Evolutionary conservation across 2,329 filamentous ascomycete species (phyloP), one percentile per base, ranked within the genome.

Genomic region (Orbilia brochopaga): DNA sequence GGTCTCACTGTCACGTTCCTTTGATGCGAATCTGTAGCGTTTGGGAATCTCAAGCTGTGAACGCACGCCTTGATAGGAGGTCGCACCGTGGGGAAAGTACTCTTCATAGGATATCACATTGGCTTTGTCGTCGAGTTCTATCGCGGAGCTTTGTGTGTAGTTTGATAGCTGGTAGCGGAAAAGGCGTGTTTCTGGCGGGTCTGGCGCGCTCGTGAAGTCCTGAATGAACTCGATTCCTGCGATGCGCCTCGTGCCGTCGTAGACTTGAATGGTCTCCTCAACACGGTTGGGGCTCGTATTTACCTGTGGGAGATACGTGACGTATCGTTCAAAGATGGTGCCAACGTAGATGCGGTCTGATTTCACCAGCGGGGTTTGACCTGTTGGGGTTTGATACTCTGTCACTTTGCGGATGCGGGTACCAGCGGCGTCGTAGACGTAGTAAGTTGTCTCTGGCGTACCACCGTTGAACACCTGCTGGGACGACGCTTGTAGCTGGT

Each of bases 1-100:
- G 1, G 48, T 78, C 32, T 78, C 77, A 17, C 74, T 75, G 51
- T 77, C 75, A 6, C 64, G 59, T 44, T 77, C 75, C 23, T 77
- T 69, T 7, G 65, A 64, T 1, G 74, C 24, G 65, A 74, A 79
- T 1, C 77, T 73, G 64, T 78, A 79, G 23, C 69, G 69, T 11
- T 70, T 74, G 0, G 76, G 74, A 1, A 69, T 63, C 19, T 75
- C 69, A 5, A 57, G 42, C 3, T 70, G 32, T 15, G 21, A 52
- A 2, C 40, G 42, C 1, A 37, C 19, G 0, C 54, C 57, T 21
- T 42, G 53, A 60, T 74, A 77, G 6, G 53, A 30, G 2, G 55
- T 54, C 17, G 24, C 1, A 1, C 63, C 63, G 23, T 44, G 59
- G 4, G 63, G 56, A 5, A 19, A 60, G 37, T 60, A 67, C 32